Conservation (phyloP, 2,329 filamentous ascomycete species). For the Anisogramma anomala region DNA sequence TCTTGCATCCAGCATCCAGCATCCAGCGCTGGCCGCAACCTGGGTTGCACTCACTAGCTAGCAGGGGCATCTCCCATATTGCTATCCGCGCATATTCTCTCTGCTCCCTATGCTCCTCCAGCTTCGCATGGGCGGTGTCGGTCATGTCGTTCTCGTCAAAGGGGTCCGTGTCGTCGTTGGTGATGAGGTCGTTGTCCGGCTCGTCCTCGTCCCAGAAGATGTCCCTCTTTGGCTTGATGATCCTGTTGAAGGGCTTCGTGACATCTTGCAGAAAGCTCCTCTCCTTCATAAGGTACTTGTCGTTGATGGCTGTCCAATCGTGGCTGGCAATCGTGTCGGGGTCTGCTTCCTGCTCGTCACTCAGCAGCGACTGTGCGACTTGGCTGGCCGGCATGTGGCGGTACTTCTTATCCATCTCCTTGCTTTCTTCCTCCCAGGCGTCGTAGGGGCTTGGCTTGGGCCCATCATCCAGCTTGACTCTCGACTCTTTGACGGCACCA, state of each 20-base stretch:
- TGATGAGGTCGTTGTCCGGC: too few relatives aligned
- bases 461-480: constrained; percentile 6
- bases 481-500: constrained; percentile 9
- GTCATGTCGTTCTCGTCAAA: constrained; percentile 78
- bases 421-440: constrained; percentile 17
- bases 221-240: constrained; percentile 20
- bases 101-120: constrained; percentile 79
- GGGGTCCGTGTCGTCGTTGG: constrained; percentile 34
- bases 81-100: constrained; percentile 78
- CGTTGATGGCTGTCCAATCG: constrained; percentile 5
- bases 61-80: constrained; percentile 90
- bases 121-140: constrained; percentile 68
- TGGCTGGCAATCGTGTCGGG: constrained; percentile 1
- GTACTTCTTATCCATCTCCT: constrained; percentile 9
- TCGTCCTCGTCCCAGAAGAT: constrained; percentile 40
- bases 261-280: constrained; percentile 3
- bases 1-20: too few relatives aligned
- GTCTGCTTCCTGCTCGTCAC: constrained; percentile 5
- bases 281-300: constrained; percentile 16
- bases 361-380: constrained; percentile 3
- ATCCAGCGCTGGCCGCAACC: too few relatives aligned
- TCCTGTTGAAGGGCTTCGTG: constrained; percentile 16
- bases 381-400: constrained; percentile 10
- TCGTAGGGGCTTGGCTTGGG: constrained; percentile 10
- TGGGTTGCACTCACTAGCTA: constrained; percentile 56